Base-by-base conservation (phyloP, 441 rosid species). In the Gossypium armourianum region DNA sequence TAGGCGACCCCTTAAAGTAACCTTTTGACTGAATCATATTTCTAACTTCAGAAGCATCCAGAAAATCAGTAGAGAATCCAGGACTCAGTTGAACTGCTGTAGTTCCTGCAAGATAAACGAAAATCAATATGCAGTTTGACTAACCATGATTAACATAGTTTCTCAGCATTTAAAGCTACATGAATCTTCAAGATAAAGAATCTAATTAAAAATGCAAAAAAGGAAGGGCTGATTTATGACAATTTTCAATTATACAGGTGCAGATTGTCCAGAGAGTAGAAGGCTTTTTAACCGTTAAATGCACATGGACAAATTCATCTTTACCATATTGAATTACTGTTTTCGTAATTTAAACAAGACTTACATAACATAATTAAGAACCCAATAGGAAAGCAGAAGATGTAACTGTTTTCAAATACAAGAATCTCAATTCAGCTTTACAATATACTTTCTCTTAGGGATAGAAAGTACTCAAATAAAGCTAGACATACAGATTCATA, bases 1-100 rank as follows among this genome's bases (percentile, higher is more conserved):
- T 79, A 77, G 88, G 83, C 61, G 90, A 90, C 62, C 86, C 80
- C 75, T 73, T 80, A 71, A 94, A 92, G 83, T 86, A 89, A 61
- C 89, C 86, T 57, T 83, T 85, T 5, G 86, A 83, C 79, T 84
- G 86, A 81, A 92, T 83, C 80, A 83, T 78, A 69, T 81, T 81
- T 78, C 68, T 87, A 61, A 89, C 90, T 78, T 84, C 91, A 78
- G 89, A 74, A 80, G 90, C 85, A 84, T 87, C 85, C 61, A 68
- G 67, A 83, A 86, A 84, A 72, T 79, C 87, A 59, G 77, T 68
- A 45, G 82, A 82, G 57, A 79, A 76, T 7, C 81, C 56, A 10
- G 96, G 90, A 45, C 90, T 79, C 83, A 92, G 74, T 74, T 92
- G 91, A 77, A 83, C 79, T 6, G 89, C 84, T 13, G 79, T 63